Evolutionary conservation across 2,329 filamentous ascomycete species (phyloP).

Genomic region (Leptographium lundbergii): DNA sequence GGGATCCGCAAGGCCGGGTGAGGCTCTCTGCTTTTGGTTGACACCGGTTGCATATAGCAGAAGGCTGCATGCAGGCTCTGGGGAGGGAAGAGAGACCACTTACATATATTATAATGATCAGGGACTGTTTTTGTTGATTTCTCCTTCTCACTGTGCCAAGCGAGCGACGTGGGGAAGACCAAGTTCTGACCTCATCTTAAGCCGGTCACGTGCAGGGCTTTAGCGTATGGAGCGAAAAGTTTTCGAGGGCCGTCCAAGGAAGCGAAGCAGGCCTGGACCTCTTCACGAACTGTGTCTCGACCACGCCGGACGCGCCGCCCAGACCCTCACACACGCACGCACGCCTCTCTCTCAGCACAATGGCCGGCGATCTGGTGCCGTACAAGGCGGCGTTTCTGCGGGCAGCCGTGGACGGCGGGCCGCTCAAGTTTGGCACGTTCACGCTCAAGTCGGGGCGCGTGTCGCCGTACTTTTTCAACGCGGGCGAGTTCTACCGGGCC

Average conservation of each 20-base stretch:
- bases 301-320: not conserved
- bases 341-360: slow-evolving; percentile 4
- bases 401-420: slow-evolving; percentile 52
- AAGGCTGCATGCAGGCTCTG: not conserved
- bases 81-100: not conserved
- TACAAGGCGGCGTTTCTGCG: slow-evolving; percentile 65
- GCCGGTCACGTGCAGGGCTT: not conserved
- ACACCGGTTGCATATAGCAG: not conserved
- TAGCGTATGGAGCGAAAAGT: too few relatives aligned
- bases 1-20: not conserved
- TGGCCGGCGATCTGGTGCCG: slow-evolving; percentile 28
- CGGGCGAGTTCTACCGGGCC: slow-evolving; percentile 76
- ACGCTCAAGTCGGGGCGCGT: slow-evolving; percentile 84
- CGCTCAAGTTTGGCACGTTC: slow-evolving; percentile 72
- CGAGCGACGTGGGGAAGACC: not conserved
- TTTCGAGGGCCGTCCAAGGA: not conserved
- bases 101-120: not conserved
- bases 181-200: not conserved
- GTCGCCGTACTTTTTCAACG: slow-evolving; percentile 98
- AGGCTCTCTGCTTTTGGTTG: not conserved
- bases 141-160: not conserved
- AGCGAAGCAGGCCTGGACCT: not conserved
- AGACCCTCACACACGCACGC: not conserved
- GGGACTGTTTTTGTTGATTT: not conserved
- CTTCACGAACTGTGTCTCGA: not conserved